Conservation (phyloP, 1,139 yeast species). For the Candida sp. region DNA sequence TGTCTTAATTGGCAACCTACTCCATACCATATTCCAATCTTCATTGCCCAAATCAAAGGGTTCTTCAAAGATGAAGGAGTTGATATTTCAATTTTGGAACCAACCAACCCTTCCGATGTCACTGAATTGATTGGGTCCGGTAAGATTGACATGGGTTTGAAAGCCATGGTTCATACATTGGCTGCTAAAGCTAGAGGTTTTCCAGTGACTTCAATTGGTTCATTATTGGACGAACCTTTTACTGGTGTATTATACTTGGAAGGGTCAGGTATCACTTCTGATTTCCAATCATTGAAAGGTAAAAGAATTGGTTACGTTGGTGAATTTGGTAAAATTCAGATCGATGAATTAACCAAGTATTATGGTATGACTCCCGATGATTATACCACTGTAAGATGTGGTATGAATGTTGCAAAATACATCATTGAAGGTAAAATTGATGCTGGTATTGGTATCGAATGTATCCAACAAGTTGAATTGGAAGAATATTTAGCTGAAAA, state of each 20-base stretch:
- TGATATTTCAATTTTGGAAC: slow-evolving; percentile 52
- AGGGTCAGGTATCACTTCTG: slow-evolving; percentile 49
- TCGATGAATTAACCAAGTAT: slow-evolving; percentile 53
- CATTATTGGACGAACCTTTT: slow-evolving; percentile 55
- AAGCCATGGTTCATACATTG: slow-evolving; percentile 60
- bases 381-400: slow-evolving; percentile 59
- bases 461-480: slow-evolving; percentile 57
- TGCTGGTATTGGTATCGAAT: slow-evolving; percentile 59
- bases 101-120: slow-evolving; percentile 58
- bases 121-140: slow-evolving; percentile 57
- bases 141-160: slow-evolving; percentile 56
- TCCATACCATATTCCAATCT: slow-evolving; percentile 55
- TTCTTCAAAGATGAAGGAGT: slow-evolving; percentile 49
- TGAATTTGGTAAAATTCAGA: slow-evolving; percentile 57
- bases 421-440: slow-evolving; percentile 54
- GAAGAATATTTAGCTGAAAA: slow-evolving; percentile 46
- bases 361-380: slow-evolving; percentile 55
- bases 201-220: slow-evolving; percentile 55
- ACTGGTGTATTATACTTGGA: slow-evolving; percentile 53
- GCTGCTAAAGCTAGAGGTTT: slow-evolving; percentile 60
- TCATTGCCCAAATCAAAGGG: slow-evolving; percentile 49
- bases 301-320: slow-evolving; percentile 57
- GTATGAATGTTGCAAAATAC: slow-evolving; percentile 57
- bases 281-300: slow-evolving; percentile 50
- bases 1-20: slow-evolving; percentile 57